Conservation (phyloP, 2,329 filamentous ascomycete genomes). For the Xylaria sp. region DNA sequence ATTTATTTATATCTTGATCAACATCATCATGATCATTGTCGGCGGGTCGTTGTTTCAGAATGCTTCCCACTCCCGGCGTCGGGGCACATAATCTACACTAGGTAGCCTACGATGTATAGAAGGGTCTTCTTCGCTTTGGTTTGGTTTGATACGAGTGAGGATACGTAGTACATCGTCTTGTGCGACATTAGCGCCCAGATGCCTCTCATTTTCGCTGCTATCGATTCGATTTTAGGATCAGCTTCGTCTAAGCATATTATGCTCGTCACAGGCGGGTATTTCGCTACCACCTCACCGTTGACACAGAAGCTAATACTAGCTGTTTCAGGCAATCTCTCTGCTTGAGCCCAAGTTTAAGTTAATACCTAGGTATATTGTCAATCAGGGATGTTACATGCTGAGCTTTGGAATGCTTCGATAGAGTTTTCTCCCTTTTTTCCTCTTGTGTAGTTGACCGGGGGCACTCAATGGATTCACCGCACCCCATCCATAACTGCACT, state of each 20-base stretch:
- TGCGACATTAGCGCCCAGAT: background rate
- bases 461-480: too few relatives aligned
- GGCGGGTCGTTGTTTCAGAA: slow-evolving; percentile 31
- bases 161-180: background rate
- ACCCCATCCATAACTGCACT: background rate
- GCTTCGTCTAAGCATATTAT: background rate
- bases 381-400: background rate
- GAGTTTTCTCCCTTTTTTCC: background rate
- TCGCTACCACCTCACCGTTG: too few relatives aligned
- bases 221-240: background rate
- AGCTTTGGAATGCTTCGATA: slow-evolving; percentile 17
- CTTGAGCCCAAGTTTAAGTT: background rate
- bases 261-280: too few relatives aligned
- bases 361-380: background rate
- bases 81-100: background rate
- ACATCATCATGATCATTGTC: slow-evolving; percentile 24
- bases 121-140: background rate
- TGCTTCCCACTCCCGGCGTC: slow-evolving; percentile 15
- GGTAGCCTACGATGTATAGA: background rate
- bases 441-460: background rate
- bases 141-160: background rate
- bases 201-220: background rate
- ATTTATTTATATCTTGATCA: slow-evolving; percentile 29
- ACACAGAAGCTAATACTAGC: background rate
- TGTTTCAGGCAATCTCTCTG: background rate